Percentiles rank a stretch among this genome's conserved stretches.
phyloP scores from a whole-genome alignment of 2,329 filamentous ascomycete species.

The Xylaria sp. region DNA sequence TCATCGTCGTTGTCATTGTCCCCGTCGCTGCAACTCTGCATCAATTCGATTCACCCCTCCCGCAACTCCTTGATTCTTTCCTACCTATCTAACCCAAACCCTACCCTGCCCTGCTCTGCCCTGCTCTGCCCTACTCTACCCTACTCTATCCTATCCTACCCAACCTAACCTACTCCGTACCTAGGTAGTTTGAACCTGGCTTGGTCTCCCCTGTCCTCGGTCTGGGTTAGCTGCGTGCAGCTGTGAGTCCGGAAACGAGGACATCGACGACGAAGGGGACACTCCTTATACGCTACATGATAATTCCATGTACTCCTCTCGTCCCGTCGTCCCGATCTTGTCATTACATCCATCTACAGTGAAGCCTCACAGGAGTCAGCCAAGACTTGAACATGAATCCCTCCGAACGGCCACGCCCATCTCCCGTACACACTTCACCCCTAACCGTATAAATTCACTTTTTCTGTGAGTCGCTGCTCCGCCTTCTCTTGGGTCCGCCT shows the following conservation, averaged over 20 bases:
- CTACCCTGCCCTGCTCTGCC: too few species aligned
- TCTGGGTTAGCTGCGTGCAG: neutral
- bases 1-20: neutral
- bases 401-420: slow-evolving; percentile 11
- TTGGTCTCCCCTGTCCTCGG: neutral
- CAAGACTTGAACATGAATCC: slow-evolving; percentile 29
- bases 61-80: too few species aligned
- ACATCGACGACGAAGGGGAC: too few species aligned
- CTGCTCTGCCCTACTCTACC: neutral
- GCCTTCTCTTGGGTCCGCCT: neutral
- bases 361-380: neutral
- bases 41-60: neutral
- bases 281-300: too few species aligned
- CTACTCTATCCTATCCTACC: too few species aligned
- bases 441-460: slow-evolving; percentile 16
- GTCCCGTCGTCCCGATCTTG: neutral
- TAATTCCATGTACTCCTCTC: neutral
- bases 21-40: too few species aligned
- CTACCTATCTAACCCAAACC: neutral
- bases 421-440: slow-evolving; percentile 10
- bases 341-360: neutral
- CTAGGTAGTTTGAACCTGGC: neutral
- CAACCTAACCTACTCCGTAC: too few species aligned
- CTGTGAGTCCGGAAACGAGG: too few species aligned
- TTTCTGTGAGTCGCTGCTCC: slow-evolving; percentile 5